These are phyloP conservation scores for Plasmodium vinckei DNA, from an alignment of 169 alveolate genomes.

Conservation along the genomic window DNA sequence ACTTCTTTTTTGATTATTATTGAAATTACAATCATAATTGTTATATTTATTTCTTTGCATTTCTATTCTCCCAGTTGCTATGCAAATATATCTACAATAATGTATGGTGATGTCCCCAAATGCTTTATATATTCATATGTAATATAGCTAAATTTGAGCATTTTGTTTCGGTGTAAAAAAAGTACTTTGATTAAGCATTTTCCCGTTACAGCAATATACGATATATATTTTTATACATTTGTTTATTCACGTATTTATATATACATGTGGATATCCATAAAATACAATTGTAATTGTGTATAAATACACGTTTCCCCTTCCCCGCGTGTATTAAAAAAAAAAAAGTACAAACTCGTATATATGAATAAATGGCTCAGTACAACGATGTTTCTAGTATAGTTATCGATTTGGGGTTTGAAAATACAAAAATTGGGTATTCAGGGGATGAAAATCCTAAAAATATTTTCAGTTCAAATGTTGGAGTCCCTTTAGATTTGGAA, in stretches of 20 bases:
- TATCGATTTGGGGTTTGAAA: slow-evolving; percentile 65
- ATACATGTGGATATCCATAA: neutral
- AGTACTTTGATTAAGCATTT: neutral
- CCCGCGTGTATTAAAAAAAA: neutral
- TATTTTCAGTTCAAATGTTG: slow-evolving; percentile 53
- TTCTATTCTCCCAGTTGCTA: too few relatives aligned
- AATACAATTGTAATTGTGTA: slow-evolving; percentile 5
- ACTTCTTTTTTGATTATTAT: too few relatives aligned
- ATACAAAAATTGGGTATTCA: slow-evolving; percentile 53
- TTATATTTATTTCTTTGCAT: too few relatives aligned
- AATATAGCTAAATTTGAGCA: too few relatives aligned
- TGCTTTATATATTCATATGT: too few relatives aligned
- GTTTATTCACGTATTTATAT: neutral
- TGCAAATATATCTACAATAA: too few relatives aligned
- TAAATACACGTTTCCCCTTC: neutral
- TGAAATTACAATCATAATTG: too few relatives aligned
- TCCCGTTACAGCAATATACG: neutral
- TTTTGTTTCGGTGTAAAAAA: too few relatives aligned
- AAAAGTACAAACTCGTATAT: too few relatives aligned
- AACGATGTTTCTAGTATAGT: slow-evolving; percentile 64
- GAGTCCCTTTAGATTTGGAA: slow-evolving; percentile 36
- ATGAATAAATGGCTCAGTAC: slow-evolving; percentile 42
- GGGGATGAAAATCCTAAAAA: slow-evolving; percentile 58
- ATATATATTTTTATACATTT: neutral
- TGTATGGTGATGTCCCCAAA: too few relatives aligned